Conservation (phyloP, 2,329 filamentous ascomycete species). For the Aschersonia sp. region DNA sequence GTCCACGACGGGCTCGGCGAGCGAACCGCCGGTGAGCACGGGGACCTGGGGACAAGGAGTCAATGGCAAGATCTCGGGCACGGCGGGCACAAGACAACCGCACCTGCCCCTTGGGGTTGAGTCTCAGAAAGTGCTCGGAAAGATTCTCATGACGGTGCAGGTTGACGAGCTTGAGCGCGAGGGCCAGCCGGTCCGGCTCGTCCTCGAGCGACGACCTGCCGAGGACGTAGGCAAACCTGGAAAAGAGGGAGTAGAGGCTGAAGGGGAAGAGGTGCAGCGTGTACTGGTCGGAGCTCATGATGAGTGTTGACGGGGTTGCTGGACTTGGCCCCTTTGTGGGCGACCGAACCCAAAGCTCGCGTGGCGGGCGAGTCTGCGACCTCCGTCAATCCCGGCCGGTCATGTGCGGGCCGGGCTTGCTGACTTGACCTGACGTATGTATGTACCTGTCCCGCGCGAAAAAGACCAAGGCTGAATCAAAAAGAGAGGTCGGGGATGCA, state of each 20-base stretch:
- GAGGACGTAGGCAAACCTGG: background rate
- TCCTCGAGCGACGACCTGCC: background rate
- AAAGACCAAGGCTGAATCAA: too few species aligned
- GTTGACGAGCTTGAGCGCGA: conserved; percentile 1
- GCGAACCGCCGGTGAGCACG: background rate
- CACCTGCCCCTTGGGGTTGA: conserved; percentile 1
- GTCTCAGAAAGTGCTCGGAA: background rate
- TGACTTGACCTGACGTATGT: too few species aligned
- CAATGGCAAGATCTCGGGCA: background rate
- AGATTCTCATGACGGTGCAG: background rate
- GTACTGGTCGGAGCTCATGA: background rate
- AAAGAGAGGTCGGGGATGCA: too few species aligned
- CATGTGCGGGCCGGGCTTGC: too few species aligned
- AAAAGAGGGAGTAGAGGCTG: conserved; percentile 1
- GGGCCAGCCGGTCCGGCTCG: background rate
- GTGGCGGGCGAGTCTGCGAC: too few species aligned
- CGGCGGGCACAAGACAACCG: background rate
- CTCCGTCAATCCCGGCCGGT: too few species aligned
- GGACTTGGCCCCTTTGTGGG: background rate
- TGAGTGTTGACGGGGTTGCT: background rate
- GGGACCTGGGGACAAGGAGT: background rate
- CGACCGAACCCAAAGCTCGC: background rate
- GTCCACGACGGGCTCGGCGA: background rate
- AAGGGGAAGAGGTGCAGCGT: conserved; percentile 1
- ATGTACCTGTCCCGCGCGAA: too few species aligned